Conservation (phyloP, 106 monocot species). For the Gastrodia elata region DNA sequence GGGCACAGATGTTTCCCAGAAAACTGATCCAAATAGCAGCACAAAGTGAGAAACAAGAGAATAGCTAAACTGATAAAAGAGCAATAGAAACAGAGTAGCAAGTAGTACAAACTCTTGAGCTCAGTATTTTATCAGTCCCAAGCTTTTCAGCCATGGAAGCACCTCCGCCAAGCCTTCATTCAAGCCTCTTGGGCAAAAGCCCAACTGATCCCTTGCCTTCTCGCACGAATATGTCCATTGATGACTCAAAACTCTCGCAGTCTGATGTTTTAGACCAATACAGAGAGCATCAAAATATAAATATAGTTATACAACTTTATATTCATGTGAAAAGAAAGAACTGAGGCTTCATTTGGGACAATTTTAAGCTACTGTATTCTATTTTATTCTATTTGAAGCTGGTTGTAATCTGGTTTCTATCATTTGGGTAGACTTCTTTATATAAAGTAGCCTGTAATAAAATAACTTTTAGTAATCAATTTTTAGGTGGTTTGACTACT, state of each 20-base stretch:
- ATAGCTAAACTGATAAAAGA: background rate
- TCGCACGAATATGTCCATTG: conserved; percentile 97
- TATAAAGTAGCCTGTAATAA: no score
- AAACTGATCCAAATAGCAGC: background rate
- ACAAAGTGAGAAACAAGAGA: background rate
- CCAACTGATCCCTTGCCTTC: conserved; percentile 68
- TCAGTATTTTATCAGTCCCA: conserved; percentile 61
- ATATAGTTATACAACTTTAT: no score
- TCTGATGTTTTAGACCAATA: conserved; percentile 19
- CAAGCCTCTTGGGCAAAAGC: conserved; percentile 76
- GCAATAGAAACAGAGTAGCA: background rate
- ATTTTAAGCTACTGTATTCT: no score
- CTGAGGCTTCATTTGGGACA: background rate
- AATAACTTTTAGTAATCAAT: no score
- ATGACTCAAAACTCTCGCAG: conserved; percentile 48
- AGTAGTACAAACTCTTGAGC: background rate
- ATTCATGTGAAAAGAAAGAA: background rate
- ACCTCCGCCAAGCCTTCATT: conserved; percentile 69
- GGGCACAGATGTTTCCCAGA: background rate
- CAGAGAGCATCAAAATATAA: background rate
- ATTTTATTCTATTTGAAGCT: no score
- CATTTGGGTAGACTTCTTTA: no score
- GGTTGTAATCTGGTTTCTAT: no score
- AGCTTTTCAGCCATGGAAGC: conserved; percentile 66
- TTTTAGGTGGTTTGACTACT: no score